Evolutionary conservation across 805 yeast species (phyloP).

Genomic region (Zygosaccharomyces bisporus): DNA sequence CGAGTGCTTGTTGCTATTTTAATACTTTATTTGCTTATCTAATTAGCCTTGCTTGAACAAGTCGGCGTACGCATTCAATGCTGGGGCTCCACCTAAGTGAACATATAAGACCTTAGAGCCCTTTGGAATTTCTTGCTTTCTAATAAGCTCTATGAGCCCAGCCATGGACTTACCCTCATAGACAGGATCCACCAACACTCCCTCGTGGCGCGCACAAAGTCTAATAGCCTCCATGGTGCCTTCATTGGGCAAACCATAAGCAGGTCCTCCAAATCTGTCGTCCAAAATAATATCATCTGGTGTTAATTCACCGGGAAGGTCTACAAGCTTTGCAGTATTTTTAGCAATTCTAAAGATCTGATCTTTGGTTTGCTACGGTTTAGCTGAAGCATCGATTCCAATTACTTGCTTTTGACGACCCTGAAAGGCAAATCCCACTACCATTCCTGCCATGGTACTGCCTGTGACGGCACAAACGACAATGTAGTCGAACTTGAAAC

Average conservation of each 20-base stretch:
- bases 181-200: conserved; percentile 38
- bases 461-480: conserved; percentile 36
- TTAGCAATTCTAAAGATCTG: conserved; percentile 37
- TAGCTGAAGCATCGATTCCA: conserved; percentile 38
- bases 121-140: conserved; percentile 28
- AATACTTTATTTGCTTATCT: conserved; percentile 2
- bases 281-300: conserved; percentile 31
- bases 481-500: conserved; percentile 36
- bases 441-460: conserved; percentile 37
- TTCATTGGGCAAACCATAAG: conserved; percentile 37
- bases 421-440: conserved; percentile 36
- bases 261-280: conserved; percentile 36
- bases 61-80: conserved; percentile 20
- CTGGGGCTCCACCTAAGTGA: conserved; percentile 37
- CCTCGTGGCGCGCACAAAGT: conserved; percentile 36
- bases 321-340: conserved; percentile 34
- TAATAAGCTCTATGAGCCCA: conserved; percentile 31
- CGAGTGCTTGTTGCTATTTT: neutral
- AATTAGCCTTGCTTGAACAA: conserved; percentile 8
- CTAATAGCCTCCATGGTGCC: conserved; percentile 39
- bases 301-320: conserved; percentile 26
- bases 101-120: conserved; percentile 34
- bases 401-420: conserved; percentile 33
- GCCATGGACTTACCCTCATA: conserved; percentile 39
- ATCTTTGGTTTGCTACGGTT: conserved; percentile 36